These are phyloP conservation scores for Thalassiosira livingstoniorum DNA, from an alignment of 352 stramenopile genomes.

Conservation along the genomic window DNA sequence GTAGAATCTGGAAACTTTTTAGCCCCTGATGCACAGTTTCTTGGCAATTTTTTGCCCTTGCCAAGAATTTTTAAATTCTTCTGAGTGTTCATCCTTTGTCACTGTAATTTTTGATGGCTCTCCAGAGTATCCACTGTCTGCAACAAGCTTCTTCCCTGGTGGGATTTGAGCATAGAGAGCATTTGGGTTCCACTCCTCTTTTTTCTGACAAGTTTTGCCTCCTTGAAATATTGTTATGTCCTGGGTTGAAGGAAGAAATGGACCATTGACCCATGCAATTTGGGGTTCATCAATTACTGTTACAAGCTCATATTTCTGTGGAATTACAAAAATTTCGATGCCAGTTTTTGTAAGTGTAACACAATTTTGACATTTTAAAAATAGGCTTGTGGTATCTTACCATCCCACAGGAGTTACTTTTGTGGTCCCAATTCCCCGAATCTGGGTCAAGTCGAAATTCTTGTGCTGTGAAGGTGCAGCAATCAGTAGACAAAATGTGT, in stretches of 20 bases:
- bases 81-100: conserved; percentile 28
- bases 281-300: conserved; percentile 4
- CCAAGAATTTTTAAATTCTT: conserved; percentile 17
- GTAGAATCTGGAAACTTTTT: conserved; percentile 35
- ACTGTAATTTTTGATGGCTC: conserved; percentile 22
- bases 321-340: background rate
- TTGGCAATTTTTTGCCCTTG: conserved; percentile 14
- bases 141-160: conserved; percentile 10
- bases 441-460: conserved; percentile 28
- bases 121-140: conserved; percentile 28
- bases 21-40: conserved; percentile 28
- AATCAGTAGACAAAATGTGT: background rate
- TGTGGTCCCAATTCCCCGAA: conserved; percentile 27
- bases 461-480: conserved; percentile 9
- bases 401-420: conserved; percentile 23
- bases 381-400: background rate
- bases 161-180: conserved; percentile 27
- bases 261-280: conserved; percentile 24
- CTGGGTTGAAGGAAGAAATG: conserved; percentile 13
- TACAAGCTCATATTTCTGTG: conserved; percentile 28
- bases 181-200: conserved; percentile 22
- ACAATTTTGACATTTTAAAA: background rate
- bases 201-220: background rate
- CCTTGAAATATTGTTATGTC: conserved; percentile 30
- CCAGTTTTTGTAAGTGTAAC: background rate